phyloP scores from a whole-genome alignment of 1,284 basidiomycete species.

The Cutaneotrichosporon dermatis region DNA sequence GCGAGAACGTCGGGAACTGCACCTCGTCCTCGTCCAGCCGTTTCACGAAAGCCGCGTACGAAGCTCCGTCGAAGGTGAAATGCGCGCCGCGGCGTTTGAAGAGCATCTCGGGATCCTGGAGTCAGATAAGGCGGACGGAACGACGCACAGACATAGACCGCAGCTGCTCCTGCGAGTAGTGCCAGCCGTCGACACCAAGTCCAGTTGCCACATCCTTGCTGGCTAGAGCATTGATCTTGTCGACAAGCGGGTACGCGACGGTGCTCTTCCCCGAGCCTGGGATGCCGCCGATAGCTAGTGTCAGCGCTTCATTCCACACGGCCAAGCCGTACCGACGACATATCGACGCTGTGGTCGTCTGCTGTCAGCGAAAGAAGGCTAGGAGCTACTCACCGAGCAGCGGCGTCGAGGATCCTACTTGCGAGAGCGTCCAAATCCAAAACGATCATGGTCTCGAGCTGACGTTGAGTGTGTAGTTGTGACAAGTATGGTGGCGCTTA shows the following conservation, averaged over 20 bases:
- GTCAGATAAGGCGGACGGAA: background rate
- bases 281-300: constrained; percentile 10
- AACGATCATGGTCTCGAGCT: background rate
- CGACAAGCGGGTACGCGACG: constrained; percentile 47
- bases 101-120: constrained; percentile 3
- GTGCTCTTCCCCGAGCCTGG: constrained; percentile 54
- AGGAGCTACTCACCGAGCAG: background rate
- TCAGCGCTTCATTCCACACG: background rate
- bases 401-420: background rate
- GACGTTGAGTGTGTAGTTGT: too few species aligned
- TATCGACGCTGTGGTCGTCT: background rate
- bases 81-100: constrained; percentile 12
- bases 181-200: constrained; percentile 55
- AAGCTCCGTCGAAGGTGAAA: constrained; percentile 12
- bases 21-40: background rate
- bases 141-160: constrained; percentile 13
- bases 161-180: constrained; percentile 47
- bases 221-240: constrained; percentile 32
- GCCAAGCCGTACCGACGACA: background rate
- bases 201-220: constrained; percentile 33
- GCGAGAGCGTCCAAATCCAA: background rate
- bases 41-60: constrained; percentile 2
- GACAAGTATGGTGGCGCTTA: background rate
- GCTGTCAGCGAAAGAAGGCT: background rate
- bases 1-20: constrained; percentile 13